These are phyloP conservation scores for Trichoderma breve DNA, from an alignment of 2,329 filamentous ascomycete species.

Conservation along the genomic window DNA sequence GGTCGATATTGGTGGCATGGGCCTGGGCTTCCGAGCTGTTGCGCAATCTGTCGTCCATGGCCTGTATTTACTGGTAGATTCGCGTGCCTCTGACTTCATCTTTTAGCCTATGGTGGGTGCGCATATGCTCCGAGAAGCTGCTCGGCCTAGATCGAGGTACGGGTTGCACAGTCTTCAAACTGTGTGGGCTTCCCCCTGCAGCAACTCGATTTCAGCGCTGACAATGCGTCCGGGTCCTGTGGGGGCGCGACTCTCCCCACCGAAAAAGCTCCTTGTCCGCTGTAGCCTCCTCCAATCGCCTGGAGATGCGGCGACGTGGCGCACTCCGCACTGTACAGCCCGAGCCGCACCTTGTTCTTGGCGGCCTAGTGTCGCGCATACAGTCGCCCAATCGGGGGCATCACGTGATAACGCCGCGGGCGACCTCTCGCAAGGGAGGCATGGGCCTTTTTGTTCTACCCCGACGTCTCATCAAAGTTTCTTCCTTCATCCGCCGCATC, in stretches of 20 bases:
- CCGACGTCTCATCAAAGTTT: slow-evolving; percentile 15
- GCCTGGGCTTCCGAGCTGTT: slow-evolving; percentile 28
- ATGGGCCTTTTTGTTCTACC: slow-evolving; percentile 5
- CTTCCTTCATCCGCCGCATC: slow-evolving; percentile 8
- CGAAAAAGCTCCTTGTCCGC: background rate
- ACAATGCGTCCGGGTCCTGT: background rate
- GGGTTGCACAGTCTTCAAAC: background rate
- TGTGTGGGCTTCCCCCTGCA: background rate
- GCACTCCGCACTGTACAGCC: background rate
- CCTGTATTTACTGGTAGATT: background rate
- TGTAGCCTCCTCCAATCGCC: background rate
- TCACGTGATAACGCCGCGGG: slow-evolving; percentile 9
- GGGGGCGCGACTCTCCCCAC: background rate
- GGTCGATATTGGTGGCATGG: slow-evolving; percentile 55
- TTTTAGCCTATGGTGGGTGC: background rate
- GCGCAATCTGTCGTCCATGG: slow-evolving; percentile 29
- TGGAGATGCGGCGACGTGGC: background rate
- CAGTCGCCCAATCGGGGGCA: background rate
- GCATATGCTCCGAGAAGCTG: background rate
- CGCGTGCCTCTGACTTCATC: background rate
- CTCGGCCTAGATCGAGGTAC: background rate
- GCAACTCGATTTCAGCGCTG: background rate
- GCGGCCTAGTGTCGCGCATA: slow-evolving; percentile 12
- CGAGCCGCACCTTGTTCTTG: background rate
- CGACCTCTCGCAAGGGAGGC: slow-evolving; percentile 1